These are phyloP conservation scores for Rhamnella rubrinervis DNA, from an alignment of 331 rosid genomes.

Conservation along the genomic window DNA sequence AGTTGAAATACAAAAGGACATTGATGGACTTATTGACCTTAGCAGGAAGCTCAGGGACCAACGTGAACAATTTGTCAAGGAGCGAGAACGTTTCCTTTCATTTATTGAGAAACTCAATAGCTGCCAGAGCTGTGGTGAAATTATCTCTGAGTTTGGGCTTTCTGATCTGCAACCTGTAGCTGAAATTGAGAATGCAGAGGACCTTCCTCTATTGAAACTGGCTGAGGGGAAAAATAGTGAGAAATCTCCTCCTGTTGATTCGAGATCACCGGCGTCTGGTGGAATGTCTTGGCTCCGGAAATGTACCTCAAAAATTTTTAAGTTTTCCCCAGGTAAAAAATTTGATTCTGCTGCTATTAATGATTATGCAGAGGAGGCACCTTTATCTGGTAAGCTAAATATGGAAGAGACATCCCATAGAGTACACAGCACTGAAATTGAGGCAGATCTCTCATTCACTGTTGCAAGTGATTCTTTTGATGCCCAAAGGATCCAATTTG, in stretches of 20 bases:
- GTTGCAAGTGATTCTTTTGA: constrained; percentile 71
- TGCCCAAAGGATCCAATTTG: constrained; percentile 50
- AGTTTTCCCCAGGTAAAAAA: constrained; percentile 64
- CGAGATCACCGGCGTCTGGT: constrained; percentile 60
- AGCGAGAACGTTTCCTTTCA: constrained; percentile 68
- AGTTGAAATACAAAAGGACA: constrained; percentile 79
- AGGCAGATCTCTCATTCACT: constrained; percentile 64
- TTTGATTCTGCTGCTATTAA: constrained; percentile 42
- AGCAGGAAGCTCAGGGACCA: constrained; percentile 69
- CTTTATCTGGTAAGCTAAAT: constrained; percentile 31
- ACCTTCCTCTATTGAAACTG: constrained; percentile 52
- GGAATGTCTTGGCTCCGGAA: constrained; percentile 89
- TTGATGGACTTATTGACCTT: constrained; percentile 74
- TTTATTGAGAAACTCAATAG: constrained; percentile 65
- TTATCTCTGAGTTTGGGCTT: constrained; percentile 67
- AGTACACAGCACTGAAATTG: constrained; percentile 49
- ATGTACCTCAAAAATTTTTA: constrained; percentile 90
- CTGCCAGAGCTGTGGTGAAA: constrained; percentile 76
- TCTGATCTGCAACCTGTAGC: constrained; percentile 60
- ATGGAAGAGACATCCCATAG: constrained; percentile 43
- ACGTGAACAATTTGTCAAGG: constrained; percentile 70
- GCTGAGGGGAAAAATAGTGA: constrained; percentile 46
- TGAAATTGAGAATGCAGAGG: constrained; percentile 66
- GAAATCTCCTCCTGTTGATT: constrained; percentile 40
- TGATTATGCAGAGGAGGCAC: constrained; percentile 41